phyloP scores from a whole-genome alignment of 2,329 filamentous ascomycete species.

The Calonectria pseudoreteaudii region DNA sequence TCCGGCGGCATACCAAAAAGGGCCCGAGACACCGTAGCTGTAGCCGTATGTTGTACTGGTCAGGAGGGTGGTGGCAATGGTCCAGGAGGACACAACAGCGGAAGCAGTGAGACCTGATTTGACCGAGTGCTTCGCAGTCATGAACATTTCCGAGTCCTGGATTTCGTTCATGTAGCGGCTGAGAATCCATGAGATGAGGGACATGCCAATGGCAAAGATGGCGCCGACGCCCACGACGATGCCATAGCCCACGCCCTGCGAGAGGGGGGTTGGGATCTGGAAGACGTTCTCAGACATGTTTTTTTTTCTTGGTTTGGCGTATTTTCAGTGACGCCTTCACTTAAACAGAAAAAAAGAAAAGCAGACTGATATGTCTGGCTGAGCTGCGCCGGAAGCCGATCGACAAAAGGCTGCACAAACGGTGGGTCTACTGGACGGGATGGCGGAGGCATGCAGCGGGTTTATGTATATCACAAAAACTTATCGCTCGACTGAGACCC shows the following conservation, averaged over 20 bases:
- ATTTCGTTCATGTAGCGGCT: constrained; percentile 23
- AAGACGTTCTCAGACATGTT: constrained; percentile 18
- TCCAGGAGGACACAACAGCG: constrained; percentile 23
- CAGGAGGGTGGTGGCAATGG: constrained; percentile 21
- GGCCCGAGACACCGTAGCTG: constrained; percentile 15
- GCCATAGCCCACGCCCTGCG: constrained; percentile 21
- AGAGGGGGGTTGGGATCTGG: constrained; percentile 19
- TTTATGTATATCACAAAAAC: constrained; percentile 15
- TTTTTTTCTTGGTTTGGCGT: not conserved
- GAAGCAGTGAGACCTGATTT: constrained; percentile 21
- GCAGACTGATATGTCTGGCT: not conserved
- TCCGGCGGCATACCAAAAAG: constrained; percentile 24
- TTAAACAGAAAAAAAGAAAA: not conserved
- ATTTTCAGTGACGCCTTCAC: not conserved
- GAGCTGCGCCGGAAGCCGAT: not conserved
- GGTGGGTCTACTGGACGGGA: not conserved
- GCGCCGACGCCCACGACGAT: constrained; percentile 21
- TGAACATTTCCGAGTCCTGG: constrained; percentile 26
- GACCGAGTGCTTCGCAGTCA: constrained; percentile 22
- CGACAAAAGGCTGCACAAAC: not conserved
- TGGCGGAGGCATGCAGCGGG: not conserved
- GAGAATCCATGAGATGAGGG: constrained; percentile 19
- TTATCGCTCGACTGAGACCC: not conserved
- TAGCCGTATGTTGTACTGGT: constrained; percentile 21
- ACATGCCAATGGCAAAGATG: constrained; percentile 24